Conservation (phyloP, 2,329 filamentous ascomycete genomes). For the Botrytis fabae region DNA sequence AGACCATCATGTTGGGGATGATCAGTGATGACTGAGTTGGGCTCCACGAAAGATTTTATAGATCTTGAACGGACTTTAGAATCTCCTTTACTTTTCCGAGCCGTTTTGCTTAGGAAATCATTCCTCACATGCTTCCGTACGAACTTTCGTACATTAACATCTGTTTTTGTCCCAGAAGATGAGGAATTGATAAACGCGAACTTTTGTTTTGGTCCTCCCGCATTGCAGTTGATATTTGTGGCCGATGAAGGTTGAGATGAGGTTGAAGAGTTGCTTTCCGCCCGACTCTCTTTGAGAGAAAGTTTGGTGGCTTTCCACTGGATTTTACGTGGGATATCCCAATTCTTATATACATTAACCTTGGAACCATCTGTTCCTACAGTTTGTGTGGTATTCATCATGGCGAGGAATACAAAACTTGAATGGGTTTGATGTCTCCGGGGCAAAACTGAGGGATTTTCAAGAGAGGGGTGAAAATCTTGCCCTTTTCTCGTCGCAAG, state of each 20-base stretch:
- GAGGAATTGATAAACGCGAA: slow-evolving; percentile 30
- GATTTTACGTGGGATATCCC: background rate
- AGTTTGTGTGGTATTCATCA: background rate
- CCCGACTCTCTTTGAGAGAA: background rate
- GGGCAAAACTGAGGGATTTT: background rate
- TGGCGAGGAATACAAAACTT: slow-evolving; percentile 6
- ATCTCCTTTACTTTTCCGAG: slow-evolving; percentile 3
- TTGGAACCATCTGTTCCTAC: background rate
- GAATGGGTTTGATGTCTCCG: background rate
- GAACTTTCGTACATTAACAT: slow-evolving; percentile 26
- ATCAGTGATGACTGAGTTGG: background rate
- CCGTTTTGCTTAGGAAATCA: slow-evolving; percentile 25
- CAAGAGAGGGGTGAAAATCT: background rate
- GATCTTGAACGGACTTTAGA: slow-evolving; percentile 1
- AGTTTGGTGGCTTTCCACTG: background rate
- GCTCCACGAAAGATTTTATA: background rate
- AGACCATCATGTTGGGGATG: background rate
- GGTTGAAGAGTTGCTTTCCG: background rate
- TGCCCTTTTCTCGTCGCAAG: background rate
- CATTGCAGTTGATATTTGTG: background rate
- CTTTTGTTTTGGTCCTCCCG: background rate
- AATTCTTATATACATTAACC: slow-evolving; percentile 13
- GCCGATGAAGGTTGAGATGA: background rate
- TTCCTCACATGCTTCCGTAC: slow-evolving; percentile 32
- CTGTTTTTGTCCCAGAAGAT: slow-evolving; percentile 17